Evolutionary conservation across 345 rosid genomes (phyloP).

Genomic region (Hibiscus syriacus): DNA sequence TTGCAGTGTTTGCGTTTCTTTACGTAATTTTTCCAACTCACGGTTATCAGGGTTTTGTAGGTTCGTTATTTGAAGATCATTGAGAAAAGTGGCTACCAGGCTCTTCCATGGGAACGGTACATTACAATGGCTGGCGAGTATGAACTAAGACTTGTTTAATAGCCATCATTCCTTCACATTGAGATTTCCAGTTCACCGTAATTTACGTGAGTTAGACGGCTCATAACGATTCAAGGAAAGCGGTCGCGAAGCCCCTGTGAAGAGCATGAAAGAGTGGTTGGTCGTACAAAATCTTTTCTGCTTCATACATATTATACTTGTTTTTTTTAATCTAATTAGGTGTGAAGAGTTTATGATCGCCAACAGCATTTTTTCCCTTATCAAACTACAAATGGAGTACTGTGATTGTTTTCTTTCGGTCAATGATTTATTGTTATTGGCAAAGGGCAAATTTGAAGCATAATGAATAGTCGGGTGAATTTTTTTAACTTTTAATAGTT

Average conservation of each 20-base stretch:
- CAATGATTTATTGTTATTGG: not conserved
- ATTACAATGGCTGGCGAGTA: conserved; percentile 99
- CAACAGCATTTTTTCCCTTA: not conserved
- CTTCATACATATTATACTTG: not conserved
- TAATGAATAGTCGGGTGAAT: too few relatives aligned
- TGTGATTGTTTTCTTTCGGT: not conserved
- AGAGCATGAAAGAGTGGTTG: not conserved
- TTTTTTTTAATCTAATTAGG: not conserved
- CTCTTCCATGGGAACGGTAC: conserved; percentile 99
- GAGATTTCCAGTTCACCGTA: not conserved
- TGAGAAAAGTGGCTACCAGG: conserved; percentile 95
- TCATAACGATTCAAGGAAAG: not conserved
- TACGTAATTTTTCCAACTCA: conserved; percentile 2
- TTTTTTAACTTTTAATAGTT: too few relatives aligned
- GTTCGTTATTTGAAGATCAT: conserved; percentile 95
- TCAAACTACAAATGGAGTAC: not conserved
- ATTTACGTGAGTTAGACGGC: not conserved
- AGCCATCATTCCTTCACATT: not conserved
- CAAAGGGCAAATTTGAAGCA: too few relatives aligned
- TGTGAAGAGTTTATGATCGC: not conserved
- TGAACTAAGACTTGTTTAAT: conserved; percentile 72
- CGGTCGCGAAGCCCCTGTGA: not conserved
- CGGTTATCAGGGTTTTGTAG: conserved; percentile 27
- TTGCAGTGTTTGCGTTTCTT: not conserved
- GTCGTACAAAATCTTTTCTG: not conserved